Evolutionary conservation across 345 rosid species (phyloP).

Genomic region (Camelina laxa): DNA sequence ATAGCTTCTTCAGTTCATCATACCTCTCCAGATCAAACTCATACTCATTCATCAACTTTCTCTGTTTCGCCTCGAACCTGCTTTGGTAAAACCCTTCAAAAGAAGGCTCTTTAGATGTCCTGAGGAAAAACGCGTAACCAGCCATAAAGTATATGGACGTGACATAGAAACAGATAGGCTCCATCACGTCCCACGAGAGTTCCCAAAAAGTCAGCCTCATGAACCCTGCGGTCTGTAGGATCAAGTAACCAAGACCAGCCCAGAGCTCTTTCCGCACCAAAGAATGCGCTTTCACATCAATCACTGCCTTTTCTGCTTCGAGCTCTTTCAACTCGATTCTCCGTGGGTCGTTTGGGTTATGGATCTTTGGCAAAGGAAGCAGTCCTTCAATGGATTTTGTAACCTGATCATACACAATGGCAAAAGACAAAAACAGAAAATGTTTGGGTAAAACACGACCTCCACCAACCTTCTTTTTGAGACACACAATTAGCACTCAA

Average conservation of each 20-base stretch:
- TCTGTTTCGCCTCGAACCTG: constrained; percentile 71
- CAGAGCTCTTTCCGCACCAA: constrained; percentile 81
- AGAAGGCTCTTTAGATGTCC: constrained; percentile 86
- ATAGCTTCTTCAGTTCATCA: constrained; percentile 55
- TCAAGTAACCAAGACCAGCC: constrained; percentile 72
- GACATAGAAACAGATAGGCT: constrained; percentile 90
- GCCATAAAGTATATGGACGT: constrained; percentile 81
- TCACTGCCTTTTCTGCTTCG: constrained; percentile 58
- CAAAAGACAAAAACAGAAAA: constrained; percentile 40
- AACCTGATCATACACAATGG: constrained; percentile 59
- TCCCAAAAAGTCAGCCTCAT: constrained; percentile 99
- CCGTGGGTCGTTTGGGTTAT: constrained; percentile 55
- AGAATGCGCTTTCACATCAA: constrained; percentile 60
- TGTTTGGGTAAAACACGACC: constrained; percentile 51
- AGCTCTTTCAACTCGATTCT: constrained; percentile 63
- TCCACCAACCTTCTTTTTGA: constrained; percentile 37
- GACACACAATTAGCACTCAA: constrained; percentile 46
- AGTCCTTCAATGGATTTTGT: constrained; percentile 67
- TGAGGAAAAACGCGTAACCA: constrained; percentile 82
- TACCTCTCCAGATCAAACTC: constrained; percentile 67
- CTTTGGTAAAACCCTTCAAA: constrained; percentile 88
- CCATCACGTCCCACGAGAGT: constrained; percentile 99
- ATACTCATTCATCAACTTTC: constrained; percentile 51
- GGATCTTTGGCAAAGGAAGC: constrained; percentile 55
- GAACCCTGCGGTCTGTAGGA: constrained; percentile 81